A percentile compares a stretch with the other conserved stretches of the same genome.
These are phyloP conservation scores for Articulospora tetracladia DNA, from an alignment of 495 filamentous ascomycete genomes.

Conservation along the genomic window DNA sequence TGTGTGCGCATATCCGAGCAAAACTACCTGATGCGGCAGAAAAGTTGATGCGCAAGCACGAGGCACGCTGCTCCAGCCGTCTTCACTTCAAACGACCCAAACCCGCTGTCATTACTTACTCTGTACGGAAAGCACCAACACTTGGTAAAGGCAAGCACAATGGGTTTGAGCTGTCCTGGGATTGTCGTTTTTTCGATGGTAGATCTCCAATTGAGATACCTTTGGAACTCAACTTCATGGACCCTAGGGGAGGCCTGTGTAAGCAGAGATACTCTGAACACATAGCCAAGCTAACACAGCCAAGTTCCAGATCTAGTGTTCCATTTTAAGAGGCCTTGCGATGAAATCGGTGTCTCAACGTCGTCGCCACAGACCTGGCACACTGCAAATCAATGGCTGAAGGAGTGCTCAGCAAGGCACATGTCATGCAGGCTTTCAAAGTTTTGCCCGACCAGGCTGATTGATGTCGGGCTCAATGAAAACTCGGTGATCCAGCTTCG, in stretches of 20 bases:
- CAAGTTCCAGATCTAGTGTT: not conserved
- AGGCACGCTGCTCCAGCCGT: not conserved
- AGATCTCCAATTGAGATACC: not conserved
- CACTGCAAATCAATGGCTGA: not conserved
- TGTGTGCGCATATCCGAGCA: not conserved
- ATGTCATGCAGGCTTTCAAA: not conserved
- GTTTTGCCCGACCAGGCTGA: not conserved
- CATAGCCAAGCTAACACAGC: not conserved
- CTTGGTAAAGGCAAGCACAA: not conserved
- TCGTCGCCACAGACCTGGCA: not conserved
- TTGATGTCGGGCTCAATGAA: not conserved
- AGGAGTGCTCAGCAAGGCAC: not conserved
- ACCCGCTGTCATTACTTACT: not conserved
- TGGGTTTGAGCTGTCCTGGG: not conserved
- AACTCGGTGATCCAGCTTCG: not conserved
- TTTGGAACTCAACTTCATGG: not conserved
- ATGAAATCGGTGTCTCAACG: not conserved
- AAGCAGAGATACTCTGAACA: not conserved
- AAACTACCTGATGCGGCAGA: not conserved
- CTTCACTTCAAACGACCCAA: not conserved
- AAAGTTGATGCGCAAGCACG: not conserved
- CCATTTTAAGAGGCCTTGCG: not conserved
- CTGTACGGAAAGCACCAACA: not conserved
- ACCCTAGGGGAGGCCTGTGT: not conserved
- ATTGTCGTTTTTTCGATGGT: not conserved